A percentile compares a stretch with the other conserved stretches of the same genome.
phyloP scores from a whole-genome alignment of 192 early-diverging fungal genomes.

The Backusella psychrophila region DNA sequence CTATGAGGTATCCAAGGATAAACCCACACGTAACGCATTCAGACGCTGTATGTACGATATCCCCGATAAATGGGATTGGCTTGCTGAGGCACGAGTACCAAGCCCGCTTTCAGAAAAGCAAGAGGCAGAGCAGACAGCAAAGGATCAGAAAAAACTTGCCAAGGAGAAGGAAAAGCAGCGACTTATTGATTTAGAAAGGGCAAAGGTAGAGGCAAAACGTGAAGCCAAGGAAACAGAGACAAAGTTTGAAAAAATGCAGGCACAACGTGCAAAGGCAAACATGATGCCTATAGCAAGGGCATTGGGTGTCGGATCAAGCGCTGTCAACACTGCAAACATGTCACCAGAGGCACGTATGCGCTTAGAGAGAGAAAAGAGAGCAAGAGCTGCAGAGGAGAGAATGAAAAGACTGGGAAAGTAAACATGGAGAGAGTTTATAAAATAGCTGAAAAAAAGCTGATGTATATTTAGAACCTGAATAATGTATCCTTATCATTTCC shows the following conservation, averaged over 20 bases:
- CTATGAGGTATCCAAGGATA: slow-evolving; percentile 71
- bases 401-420: background rate
- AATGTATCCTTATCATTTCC: too few species aligned
- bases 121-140: slow-evolving; percentile 59
- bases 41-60: slow-evolving; percentile 61
- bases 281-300: slow-evolving; percentile 21
- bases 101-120: slow-evolving; percentile 71
- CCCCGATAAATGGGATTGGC: slow-evolving; percentile 67
- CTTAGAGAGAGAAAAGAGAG: slow-evolving; percentile 78
- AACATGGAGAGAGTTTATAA: background rate
- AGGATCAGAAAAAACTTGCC: slow-evolving; percentile 60
- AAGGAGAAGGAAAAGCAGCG: slow-evolving; percentile 62
- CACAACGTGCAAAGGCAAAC: slow-evolving; percentile 12
- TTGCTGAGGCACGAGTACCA: slow-evolving; percentile 59
- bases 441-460: background rate
- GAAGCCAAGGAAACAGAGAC: slow-evolving; percentile 17
- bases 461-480: background rate
- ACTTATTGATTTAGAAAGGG: slow-evolving; percentile 44
- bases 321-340: slow-evolving; percentile 41
- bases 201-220: slow-evolving; percentile 35
- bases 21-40: slow-evolving; percentile 72
- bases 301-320: slow-evolving; percentile 23
- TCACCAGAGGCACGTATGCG: slow-evolving; percentile 66
- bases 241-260: slow-evolving; percentile 24
- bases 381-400: slow-evolving; percentile 73